A percentile compares a stretch with the other conserved stretches of the same genome.
phyloP scores from a whole-genome alignment of 176 grass and related monocot species.

The Oryza nivara region DNA sequence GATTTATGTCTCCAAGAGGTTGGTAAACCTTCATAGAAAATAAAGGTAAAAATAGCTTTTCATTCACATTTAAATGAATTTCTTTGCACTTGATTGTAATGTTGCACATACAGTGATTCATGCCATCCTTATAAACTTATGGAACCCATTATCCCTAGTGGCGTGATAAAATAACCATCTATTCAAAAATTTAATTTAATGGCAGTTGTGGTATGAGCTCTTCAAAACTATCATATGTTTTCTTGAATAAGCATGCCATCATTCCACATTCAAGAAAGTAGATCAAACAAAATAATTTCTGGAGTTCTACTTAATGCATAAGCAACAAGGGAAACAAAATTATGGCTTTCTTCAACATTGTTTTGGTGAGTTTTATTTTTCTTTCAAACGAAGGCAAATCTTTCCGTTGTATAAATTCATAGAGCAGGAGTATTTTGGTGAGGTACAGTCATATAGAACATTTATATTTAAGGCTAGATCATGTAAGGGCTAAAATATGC shows the following conservation, averaged over 20 bases:
- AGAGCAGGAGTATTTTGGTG: too few relatives aligned
- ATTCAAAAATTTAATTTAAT: background rate
- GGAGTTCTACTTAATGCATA: background rate
- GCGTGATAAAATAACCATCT: background rate
- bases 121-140: background rate
- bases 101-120: background rate
- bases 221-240: background rate
- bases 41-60: background rate
- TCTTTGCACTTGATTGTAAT: conserved; percentile 2
- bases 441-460: background rate
- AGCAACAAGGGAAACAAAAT: background rate
- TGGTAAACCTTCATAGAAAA: conserved; percentile 68
- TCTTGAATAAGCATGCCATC: background rate
- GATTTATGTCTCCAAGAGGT: conserved; percentile 68
- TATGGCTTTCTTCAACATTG: background rate
- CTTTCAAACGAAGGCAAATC: too few relatives aligned
- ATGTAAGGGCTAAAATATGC: background rate
- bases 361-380: background rate
- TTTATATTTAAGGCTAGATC: background rate
- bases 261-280: conserved; percentile 1
- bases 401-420: too few relatives aligned
- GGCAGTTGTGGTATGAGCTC: background rate
- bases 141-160: background rate
- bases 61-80: conserved; percentile 17
- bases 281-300: background rate